Conservation (phyloP, 2,329 filamentous ascomycete genomes). For the Penicillium sp. region DNA sequence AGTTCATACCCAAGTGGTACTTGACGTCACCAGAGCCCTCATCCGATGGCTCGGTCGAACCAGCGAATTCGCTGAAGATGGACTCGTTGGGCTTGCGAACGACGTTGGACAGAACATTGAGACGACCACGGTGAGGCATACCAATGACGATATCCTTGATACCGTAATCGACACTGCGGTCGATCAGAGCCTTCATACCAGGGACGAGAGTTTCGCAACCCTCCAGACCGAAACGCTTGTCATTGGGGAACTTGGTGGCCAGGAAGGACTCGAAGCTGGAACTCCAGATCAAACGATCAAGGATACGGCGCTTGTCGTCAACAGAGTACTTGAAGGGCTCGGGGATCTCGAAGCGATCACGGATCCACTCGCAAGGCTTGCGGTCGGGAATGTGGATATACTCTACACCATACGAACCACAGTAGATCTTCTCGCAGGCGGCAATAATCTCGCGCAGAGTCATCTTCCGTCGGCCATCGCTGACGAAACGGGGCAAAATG, state of each 20-base stretch:
- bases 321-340: constrained; percentile 95
- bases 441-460: constrained; percentile 88
- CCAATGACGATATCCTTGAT: constrained; percentile 99
- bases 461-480: constrained; percentile 87
- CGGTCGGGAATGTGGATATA: constrained; percentile 98
- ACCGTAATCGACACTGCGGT: constrained; percentile 95
- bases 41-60: constrained; percentile 77
- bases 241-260: constrained; percentile 96
- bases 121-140: constrained; percentile 97
- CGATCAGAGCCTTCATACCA: constrained; percentile 98
- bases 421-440: constrained; percentile 92
- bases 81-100: constrained; percentile 99
- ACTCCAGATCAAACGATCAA: constrained; percentile 97
- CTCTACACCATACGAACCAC: constrained; percentile 93
- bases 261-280: constrained; percentile 95
- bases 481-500: constrained; percentile 90
- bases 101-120: constrained; percentile 97
- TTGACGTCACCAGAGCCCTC: constrained; percentile 98
- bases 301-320: constrained; percentile 94
- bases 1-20: constrained; percentile 99
- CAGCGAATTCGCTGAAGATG: constrained; percentile 97
- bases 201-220: constrained; percentile 95
- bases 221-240: constrained; percentile 98
- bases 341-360: constrained; percentile 89
- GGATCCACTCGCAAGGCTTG: constrained; percentile 96